These are phyloP conservation scores for Fraxinus velutina DNA, from an alignment of 305 asterid species.

Conservation along the genomic window DNA sequence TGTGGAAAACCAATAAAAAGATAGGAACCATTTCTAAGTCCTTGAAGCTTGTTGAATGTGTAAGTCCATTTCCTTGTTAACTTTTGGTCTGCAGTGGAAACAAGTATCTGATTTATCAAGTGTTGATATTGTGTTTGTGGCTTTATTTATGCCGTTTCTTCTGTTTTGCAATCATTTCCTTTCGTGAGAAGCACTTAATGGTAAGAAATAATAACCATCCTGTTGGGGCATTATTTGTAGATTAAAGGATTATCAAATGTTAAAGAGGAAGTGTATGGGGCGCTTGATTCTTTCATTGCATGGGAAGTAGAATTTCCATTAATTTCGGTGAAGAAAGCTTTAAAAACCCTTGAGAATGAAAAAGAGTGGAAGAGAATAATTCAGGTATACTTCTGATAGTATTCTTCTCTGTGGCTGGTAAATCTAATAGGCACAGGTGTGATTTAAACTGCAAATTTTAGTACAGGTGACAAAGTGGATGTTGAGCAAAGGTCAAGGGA, in stretches of 20 bases:
- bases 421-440: not conserved
- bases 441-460: slow-evolving; percentile 3
- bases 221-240: slow-evolving; percentile 34
- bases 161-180: not conserved
- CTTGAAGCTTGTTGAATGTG: slow-evolving; percentile 79
- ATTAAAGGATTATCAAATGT: slow-evolving; percentile 82
- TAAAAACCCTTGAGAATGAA: slow-evolving; percentile 69
- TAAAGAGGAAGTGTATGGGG: slow-evolving; percentile 91
- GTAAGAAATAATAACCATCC: slow-evolving; percentile 8
- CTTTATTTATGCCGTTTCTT: not conserved
- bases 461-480: slow-evolving; percentile 86
- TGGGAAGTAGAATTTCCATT: slow-evolving; percentile 93
- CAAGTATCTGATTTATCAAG: not conserved
- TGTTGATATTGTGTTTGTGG: not conserved
- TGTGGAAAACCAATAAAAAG: slow-evolving; percentile 72
- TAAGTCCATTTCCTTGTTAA: slow-evolving; percentile 35
- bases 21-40: slow-evolving; percentile 87
- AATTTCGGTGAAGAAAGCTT: slow-evolving; percentile 84
- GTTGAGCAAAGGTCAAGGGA: slow-evolving; percentile 95
- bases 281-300: slow-evolving; percentile 90
- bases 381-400: slow-evolving; percentile 46
- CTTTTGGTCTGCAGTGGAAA: slow-evolving; percentile 8
- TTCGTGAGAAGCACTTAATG: not conserved
- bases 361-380: slow-evolving; percentile 88
- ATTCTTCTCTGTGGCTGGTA: slow-evolving; percentile 16